Evolutionary conservation across 2,329 filamentous ascomycete genomes (phyloP).

Genomic region (Xylaria sp.): DNA sequence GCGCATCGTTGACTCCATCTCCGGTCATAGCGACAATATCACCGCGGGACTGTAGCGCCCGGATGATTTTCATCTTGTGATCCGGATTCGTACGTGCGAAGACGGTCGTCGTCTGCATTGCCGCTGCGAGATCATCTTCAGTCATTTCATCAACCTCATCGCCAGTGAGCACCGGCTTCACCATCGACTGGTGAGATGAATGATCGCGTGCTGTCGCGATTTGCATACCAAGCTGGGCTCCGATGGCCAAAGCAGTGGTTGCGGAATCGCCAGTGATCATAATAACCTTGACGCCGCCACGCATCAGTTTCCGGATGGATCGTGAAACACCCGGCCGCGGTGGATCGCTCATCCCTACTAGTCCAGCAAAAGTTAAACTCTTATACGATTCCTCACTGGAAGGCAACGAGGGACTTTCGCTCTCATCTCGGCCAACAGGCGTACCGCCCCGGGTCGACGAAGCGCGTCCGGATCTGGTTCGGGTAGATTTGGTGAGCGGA

Average conservation of each 20-base stretch:
- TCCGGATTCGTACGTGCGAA: constrained; percentile 96
- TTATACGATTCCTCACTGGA: constrained; percentile 73
- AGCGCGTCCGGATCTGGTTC: constrained; percentile 44
- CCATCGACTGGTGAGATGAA: constrained; percentile 57
- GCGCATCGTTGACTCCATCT: constrained; percentile 96
- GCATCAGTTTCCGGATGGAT: constrained; percentile 87
- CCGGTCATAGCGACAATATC: constrained; percentile 99
- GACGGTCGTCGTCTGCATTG: constrained; percentile 86
- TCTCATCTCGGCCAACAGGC: constrained; percentile 44
- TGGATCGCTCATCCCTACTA: constrained; percentile 97
- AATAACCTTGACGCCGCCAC: constrained; percentile 93
- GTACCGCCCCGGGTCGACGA: constrained; percentile 54
- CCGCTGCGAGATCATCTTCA: constrained; percentile 78
- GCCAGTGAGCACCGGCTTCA: constrained; percentile 77
- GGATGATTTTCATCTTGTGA: constrained; percentile 97
- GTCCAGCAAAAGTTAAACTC: constrained; percentile 83
- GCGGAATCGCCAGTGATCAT: constrained; percentile 99
- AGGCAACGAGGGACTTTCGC: constrained; percentile 47
- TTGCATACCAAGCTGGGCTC: constrained; percentile 91
- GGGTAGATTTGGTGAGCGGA: constrained; percentile 53
- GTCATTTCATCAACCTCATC: constrained; percentile 94
- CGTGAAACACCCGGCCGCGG: constrained; percentile 87
- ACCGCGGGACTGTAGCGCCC: constrained; percentile 85
- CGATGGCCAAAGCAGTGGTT: constrained; percentile 91
- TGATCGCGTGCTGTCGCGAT: constrained; percentile 61